A percentile compares a stretch with the other conserved stretches of the same genome.
These are phyloP conservation scores for Capillidium heterosporum DNA, from an alignment of 371 early-diverging fungal genomes.

Conservation along the genomic window DNA sequence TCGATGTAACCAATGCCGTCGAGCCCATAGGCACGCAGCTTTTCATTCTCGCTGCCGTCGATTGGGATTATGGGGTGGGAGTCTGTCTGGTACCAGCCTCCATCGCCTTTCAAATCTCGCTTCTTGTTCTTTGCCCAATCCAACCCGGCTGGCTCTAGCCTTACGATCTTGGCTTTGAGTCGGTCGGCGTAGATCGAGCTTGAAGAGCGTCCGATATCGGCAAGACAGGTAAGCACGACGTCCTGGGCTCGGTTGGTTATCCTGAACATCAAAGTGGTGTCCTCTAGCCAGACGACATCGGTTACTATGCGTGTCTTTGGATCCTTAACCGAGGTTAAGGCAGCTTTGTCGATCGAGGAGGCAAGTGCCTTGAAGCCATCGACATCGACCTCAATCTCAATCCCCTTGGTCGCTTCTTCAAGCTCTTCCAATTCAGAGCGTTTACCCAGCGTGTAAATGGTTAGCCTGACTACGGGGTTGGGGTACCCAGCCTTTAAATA, in stretches of 20 bases:
- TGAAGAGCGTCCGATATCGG: not conserved
- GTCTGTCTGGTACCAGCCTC: conserved; percentile 3
- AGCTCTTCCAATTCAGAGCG: too few species aligned
- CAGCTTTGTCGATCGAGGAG: too few species aligned
- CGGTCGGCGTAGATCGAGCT: not conserved
- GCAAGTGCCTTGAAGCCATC: not conserved
- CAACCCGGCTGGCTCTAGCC: not conserved
- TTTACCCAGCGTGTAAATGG: conserved; percentile 31
- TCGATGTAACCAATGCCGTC: not conserved
- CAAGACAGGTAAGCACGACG: not conserved
- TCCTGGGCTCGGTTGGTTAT: not conserved
- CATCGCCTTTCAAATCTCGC: not conserved
- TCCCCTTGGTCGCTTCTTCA: too few species aligned
- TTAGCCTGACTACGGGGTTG: conserved; percentile 65
- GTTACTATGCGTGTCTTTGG: not conserved
- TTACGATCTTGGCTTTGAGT: not conserved
- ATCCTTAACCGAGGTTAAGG: too few species aligned
- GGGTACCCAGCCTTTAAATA: conserved; percentile 58
- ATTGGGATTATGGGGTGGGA: not conserved
- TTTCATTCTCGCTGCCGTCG: not conserved
- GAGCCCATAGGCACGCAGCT: not conserved
- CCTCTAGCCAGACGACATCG: not conserved
- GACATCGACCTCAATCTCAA: not conserved
- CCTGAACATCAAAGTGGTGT: not conserved
- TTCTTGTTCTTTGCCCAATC: not conserved